These are phyloP conservation scores for Aspergillus homomorphus DNA, from an alignment of 495 filamentous ascomycete species.

Conservation along the genomic window DNA sequence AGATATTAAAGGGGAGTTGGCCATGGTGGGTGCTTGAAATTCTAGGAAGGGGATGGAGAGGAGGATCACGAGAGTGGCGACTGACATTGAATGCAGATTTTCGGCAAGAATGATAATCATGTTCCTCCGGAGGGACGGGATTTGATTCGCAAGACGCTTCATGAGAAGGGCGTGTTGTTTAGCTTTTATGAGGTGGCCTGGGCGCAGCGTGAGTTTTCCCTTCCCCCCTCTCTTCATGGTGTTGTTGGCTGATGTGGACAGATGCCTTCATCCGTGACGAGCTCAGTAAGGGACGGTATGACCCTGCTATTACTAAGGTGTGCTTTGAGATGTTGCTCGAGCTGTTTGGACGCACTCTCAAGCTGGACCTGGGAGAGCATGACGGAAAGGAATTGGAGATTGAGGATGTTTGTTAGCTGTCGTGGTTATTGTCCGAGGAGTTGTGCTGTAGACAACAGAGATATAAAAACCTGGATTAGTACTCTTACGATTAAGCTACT, in stretches of 20 bases:
- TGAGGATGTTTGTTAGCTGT: slow-evolving; percentile 55
- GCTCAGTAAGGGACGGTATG: slow-evolving; percentile 87
- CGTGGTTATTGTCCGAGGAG: not conserved
- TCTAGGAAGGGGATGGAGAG: not conserved
- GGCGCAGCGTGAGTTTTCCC: slow-evolving; percentile 68
- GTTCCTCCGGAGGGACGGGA: slow-evolving; percentile 84
- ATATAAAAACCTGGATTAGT: not conserved
- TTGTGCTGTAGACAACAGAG: not conserved
- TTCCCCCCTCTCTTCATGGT: not conserved
- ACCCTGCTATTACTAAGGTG: slow-evolving; percentile 79
- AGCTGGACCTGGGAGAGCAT: slow-evolving; percentile 67
- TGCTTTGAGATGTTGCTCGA: slow-evolving; percentile 92
- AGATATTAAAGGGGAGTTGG: slow-evolving; percentile 77
- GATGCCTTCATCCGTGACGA: slow-evolving; percentile 97
- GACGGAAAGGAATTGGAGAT: slow-evolving; percentile 47
- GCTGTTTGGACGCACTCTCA: slow-evolving; percentile 75
- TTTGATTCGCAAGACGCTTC: slow-evolving; percentile 77
- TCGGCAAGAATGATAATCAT: slow-evolving; percentile 87
- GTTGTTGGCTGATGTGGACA: slow-evolving; percentile 11
- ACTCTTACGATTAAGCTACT: too few species aligned
- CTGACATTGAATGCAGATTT: slow-evolving; percentile 49
- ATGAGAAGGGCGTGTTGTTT: slow-evolving; percentile 70
- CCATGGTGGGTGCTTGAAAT: slow-evolving; percentile 50
- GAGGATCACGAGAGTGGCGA: not conserved
- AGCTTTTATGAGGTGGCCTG: slow-evolving; percentile 86